Percentiles rank a stretch among this genome's conserved stretches.
Evolutionary conservation across 345 rosid species (phyloP).

Genomic region (Syzygium aromaticum): DNA sequence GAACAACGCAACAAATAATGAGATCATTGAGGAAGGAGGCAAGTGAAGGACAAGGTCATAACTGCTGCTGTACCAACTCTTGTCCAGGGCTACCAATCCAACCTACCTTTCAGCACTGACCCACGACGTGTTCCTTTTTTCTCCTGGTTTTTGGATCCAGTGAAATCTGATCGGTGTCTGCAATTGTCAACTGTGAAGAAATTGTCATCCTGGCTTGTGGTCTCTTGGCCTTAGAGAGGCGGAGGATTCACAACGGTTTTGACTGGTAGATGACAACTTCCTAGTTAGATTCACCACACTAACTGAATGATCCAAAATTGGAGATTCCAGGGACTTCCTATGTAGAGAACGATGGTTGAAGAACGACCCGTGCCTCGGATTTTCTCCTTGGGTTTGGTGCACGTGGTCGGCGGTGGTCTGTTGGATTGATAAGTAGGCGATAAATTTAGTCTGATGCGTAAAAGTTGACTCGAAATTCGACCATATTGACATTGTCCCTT

Average conservation of each 20-base stretch:
- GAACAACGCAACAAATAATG: background rate
- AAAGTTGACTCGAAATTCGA: background rate
- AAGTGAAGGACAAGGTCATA: background rate
- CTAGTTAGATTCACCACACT: background rate
- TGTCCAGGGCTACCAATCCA: conserved; percentile 25
- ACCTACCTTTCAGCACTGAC: conserved; percentile 48
- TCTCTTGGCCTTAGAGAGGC: background rate
- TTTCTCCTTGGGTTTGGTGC: background rate
- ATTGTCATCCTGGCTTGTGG: background rate
- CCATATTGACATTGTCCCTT: background rate
- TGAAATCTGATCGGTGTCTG: background rate
- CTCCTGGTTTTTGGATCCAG: background rate
- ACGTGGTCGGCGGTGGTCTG: background rate
- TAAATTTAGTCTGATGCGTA: background rate
- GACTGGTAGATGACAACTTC: background rate
- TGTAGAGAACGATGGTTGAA: background rate
- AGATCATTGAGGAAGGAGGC: background rate
- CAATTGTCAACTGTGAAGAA: background rate
- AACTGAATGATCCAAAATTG: background rate
- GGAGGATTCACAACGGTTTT: background rate
- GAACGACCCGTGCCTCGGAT: background rate
- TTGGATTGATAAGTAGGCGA: background rate
- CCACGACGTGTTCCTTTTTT: background rate
- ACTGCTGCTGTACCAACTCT: background rate
- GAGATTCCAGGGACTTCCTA: background rate